phyloP scores from a whole-genome alignment of 371 early-diverging fungal species.

The Mortierella sp. region DNA sequence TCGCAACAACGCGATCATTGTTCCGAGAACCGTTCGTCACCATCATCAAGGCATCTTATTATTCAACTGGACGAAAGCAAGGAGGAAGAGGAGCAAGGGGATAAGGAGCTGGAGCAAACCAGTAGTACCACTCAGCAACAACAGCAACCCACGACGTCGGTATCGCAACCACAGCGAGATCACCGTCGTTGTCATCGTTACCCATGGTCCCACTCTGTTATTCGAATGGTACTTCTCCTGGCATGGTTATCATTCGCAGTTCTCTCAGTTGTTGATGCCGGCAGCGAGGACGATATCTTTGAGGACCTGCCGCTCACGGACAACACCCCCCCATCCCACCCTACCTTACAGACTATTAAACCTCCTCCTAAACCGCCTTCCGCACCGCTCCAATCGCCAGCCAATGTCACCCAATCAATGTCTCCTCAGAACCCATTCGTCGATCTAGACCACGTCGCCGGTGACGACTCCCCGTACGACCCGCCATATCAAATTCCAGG shows the following conservation, averaged over 20 bases:
- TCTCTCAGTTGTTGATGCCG: background rate
- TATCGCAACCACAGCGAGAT: background rate
- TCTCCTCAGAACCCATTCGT: background rate
- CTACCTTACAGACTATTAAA: background rate
- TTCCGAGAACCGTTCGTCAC: background rate
- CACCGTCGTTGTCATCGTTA: background rate
- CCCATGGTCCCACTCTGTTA: background rate
- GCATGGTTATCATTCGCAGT: background rate
- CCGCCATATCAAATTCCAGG: constrained; percentile 28
- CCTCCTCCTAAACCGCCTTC: background rate
- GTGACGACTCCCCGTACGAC: constrained; percentile 3
- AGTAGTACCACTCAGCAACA: background rate
- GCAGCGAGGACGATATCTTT: background rate
- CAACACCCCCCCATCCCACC: background rate
- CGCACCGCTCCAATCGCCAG: background rate
- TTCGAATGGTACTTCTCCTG: background rate
- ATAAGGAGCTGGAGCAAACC: background rate
- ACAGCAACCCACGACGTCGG: background rate
- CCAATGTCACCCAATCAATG: background rate
- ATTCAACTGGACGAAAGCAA: background rate
- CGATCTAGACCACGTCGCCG: background rate
- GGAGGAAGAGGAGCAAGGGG: background rate
- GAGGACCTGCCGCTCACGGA: background rate
- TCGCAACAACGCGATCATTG: background rate
- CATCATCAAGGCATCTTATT: background rate